Evolutionary conservation across 305 asterid genomes (phyloP).

Genomic region (Stenogyne calaminthoides): DNA sequence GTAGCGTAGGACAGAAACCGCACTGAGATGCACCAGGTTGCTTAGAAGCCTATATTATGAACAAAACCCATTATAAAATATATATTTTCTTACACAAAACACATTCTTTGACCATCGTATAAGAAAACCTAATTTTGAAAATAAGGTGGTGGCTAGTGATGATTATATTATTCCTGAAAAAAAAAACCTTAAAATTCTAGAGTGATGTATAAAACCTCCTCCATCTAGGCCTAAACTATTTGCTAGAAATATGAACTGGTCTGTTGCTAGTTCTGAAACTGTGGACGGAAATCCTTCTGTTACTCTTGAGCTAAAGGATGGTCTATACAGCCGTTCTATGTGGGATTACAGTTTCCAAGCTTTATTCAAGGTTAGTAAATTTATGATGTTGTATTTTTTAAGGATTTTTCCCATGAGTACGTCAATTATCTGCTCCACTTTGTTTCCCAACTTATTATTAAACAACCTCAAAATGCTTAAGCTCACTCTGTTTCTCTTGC

Average conservation of each 20-base stretch:
- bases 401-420: background rate
- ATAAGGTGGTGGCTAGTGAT: no score
- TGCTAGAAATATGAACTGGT: background rate
- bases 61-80: no score
- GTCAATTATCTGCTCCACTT: slow-evolving; percentile 15
- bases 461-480: slow-evolving; percentile 6
- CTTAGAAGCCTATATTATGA: no score
- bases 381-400: background rate
- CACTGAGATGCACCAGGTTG: no score
- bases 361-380: slow-evolving; percentile 63
- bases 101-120: no score
- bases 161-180: no score
- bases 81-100: no score
- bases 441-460: background rate
- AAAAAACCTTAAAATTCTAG: background rate
- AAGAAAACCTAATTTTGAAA: no score
- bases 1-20: no score
- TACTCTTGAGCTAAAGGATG: slow-evolving; percentile 88
- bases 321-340: slow-evolving; percentile 86
- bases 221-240: background rate
- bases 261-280: slow-evolving; percentile 64
- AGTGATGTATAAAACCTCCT: background rate
- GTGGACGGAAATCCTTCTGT: slow-evolving; percentile 70
- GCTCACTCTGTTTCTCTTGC: slow-evolving; percentile 22
- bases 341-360: slow-evolving; percentile 94